Evolutionary conservation across 768 basidiomycete genomes (phyloP).

Genomic region (Termitomyces sp.): DNA sequence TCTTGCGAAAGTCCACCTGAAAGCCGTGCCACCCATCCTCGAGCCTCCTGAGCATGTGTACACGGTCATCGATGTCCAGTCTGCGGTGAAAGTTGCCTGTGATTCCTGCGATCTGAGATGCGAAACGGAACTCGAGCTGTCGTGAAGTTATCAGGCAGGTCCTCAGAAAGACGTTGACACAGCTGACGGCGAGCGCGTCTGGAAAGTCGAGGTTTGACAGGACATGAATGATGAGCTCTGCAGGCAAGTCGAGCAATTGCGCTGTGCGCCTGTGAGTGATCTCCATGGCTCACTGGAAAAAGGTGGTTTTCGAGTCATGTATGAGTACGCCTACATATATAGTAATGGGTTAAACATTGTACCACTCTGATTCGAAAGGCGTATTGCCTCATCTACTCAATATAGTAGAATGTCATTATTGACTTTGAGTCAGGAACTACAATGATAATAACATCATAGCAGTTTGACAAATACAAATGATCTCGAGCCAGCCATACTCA

Average conservation of each 20-base stretch:
- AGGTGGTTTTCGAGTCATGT: no score
- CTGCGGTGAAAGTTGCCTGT: constrained; percentile 4
- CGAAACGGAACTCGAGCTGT: constrained; percentile 7
- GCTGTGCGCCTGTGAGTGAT: neutral
- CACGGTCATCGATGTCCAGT: neutral
- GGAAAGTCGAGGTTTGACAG: constrained; percentile 2
- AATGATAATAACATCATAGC: no score
- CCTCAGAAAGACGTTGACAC: constrained; percentile 5
- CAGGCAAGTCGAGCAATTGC: constrained; percentile 6
- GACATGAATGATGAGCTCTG: constrained; percentile 8
- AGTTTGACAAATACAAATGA: no score
- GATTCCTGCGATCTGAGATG: constrained; percentile 2
- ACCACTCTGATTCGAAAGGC: no score
- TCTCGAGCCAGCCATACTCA: no score
- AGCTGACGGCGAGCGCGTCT: constrained; percentile 3
- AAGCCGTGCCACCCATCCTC: constrained; percentile 10
- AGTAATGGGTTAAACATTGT: no score
- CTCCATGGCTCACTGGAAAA: neutral
- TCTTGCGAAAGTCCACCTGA: constrained; percentile 1
- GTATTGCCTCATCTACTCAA: no score
- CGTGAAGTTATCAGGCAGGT: neutral
- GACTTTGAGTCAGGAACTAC: neutral
- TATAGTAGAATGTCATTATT: neutral
- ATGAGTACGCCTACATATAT: no score
- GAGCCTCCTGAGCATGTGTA: constrained; percentile 2